Conservation (phyloP, 2,329 filamentous ascomycete species). For the Aspergillus texensis region DNA sequence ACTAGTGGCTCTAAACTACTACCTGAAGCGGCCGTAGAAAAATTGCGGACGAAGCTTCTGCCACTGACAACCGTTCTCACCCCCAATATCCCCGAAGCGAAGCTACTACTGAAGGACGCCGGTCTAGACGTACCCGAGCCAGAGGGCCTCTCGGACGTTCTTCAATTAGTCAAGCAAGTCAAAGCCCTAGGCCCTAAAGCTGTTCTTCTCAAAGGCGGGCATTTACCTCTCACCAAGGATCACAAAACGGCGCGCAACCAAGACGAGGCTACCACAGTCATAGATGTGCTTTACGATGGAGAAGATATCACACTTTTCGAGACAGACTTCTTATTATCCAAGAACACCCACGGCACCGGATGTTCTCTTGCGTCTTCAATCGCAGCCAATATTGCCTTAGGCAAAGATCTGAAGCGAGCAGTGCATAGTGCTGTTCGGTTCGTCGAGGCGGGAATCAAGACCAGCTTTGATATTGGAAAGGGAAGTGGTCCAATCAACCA, state of each 20-base stretch:
- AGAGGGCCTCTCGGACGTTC: constrained; percentile 65
- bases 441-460: constrained; percentile 63
- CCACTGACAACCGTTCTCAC: constrained; percentile 50
- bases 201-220: constrained; percentile 88
- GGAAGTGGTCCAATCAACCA: constrained; percentile 69
- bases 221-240: constrained; percentile 73
- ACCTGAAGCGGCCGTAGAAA: constrained; percentile 45
- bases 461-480: constrained; percentile 57
- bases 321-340: constrained; percentile 70
- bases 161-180: constrained; percentile 67
- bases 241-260: constrained; percentile 60
- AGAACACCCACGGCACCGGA: constrained; percentile 90
- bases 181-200: constrained; percentile 72
- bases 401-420: constrained; percentile 52
- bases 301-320: constrained; percentile 64
- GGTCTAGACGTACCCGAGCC: constrained; percentile 49
- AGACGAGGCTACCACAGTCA: constrained; percentile 65
- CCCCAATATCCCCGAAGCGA: constrained; percentile 53
- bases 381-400: constrained; percentile 62
- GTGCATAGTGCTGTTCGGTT: constrained; percentile 61
- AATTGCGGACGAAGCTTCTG: constrained; percentile 43
- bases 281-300: constrained; percentile 75
- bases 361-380: constrained; percentile 85
- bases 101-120: constrained; percentile 47
- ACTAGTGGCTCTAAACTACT: constrained; percentile 52